These are phyloP conservation scores for Clarireedia monteithiana DNA, from an alignment of 2,329 filamentous ascomycete genomes.

Conservation along the genomic window DNA sequence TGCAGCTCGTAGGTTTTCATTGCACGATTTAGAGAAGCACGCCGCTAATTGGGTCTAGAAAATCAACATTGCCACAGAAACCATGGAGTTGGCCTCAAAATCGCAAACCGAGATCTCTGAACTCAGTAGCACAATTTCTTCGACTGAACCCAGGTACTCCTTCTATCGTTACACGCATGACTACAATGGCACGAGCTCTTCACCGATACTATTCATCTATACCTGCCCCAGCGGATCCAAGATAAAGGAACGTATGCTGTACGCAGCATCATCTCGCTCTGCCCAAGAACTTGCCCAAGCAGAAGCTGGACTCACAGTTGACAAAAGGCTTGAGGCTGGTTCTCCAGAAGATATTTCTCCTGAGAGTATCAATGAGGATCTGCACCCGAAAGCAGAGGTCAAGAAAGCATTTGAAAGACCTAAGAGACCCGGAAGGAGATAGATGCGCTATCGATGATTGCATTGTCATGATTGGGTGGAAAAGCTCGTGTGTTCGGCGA, in stretches of 20 bases:
- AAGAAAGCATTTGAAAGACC: conserved; percentile 68
- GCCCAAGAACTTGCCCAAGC: conserved; percentile 58
- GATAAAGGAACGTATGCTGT: conserved; percentile 81
- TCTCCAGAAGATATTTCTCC: conserved; percentile 65
- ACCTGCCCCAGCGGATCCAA: conserved; percentile 66
- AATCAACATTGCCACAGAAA: conserved; percentile 65
- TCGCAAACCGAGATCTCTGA: conserved; percentile 47
- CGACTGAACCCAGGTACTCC: conserved; percentile 65
- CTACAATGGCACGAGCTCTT: conserved; percentile 42
- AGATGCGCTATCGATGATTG: conserved; percentile 2
- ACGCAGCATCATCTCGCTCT: conserved; percentile 62
- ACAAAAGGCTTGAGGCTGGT: conserved; percentile 63
- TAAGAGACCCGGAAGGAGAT: conserved; percentile 59
- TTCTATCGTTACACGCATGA: conserved; percentile 64
- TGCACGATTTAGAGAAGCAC: neutral
- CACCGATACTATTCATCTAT: conserved; percentile 71
- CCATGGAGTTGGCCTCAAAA: conserved; percentile 53
- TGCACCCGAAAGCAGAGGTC: conserved; percentile 58
- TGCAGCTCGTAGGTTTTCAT: conserved; percentile 53
- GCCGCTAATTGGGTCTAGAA: conserved; percentile 38
- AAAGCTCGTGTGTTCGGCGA: neutral
- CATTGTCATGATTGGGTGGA: neutral
- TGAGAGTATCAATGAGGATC: conserved; percentile 54
- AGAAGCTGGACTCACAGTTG: conserved; percentile 57
- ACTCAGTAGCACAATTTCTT: conserved; percentile 53